Percentiles rank a stretch among this genome's conserved stretches.
These are phyloP conservation scores for Lasiodiplodia sp. DNA, from an alignment of 2,329 filamentous ascomycete species.

Conservation along the genomic window DNA sequence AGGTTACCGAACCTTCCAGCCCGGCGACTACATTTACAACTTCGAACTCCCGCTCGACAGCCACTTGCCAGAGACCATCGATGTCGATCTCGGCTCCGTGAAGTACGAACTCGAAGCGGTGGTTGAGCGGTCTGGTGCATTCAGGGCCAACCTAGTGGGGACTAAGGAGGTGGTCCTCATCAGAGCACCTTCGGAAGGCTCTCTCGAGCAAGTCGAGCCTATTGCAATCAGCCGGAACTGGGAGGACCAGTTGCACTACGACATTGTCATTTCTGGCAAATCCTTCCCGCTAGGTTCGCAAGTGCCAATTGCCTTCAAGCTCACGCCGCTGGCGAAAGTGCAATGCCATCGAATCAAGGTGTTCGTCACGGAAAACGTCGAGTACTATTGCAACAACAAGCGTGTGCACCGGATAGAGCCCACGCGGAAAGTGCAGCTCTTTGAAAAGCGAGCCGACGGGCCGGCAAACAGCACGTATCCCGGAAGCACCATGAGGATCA, in stretches of 20 bases:
- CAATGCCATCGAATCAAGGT: conserved; percentile 93
- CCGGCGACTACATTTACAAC: conserved; percentile 75
- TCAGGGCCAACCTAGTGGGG: conserved; percentile 86
- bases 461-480: conserved; percentile 76
- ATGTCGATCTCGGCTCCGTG: conserved; percentile 83
- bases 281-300: conserved; percentile 88
- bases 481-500: conserved; percentile 76
- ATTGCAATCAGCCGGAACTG: conserved; percentile 93
- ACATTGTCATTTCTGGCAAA: conserved; percentile 95
- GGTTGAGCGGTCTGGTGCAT: conserved; percentile 85
- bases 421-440: conserved; percentile 81
- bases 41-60: conserved; percentile 87
- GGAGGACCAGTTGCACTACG: conserved; percentile 95
- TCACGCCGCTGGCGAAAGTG: conserved; percentile 91
- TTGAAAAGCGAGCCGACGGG: conserved; percentile 86
- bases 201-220: conserved; percentile 87
- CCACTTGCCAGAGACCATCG: conserved; percentile 81
- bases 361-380: conserved; percentile 86
- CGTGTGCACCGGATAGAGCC: conserved; percentile 85
- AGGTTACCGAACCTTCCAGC: conserved; percentile 85
- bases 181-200: conserved; percentile 84
- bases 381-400: conserved; percentile 88
- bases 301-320: conserved; percentile 91
- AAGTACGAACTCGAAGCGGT: conserved; percentile 87
- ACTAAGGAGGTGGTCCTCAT: conserved; percentile 83